A percentile compares a stretch with the other conserved stretches of the same genome.
Evolutionary conservation across 2,329 filamentous ascomycete genomes (phyloP).

Genomic region (Sarocladium oryzae): DNA sequence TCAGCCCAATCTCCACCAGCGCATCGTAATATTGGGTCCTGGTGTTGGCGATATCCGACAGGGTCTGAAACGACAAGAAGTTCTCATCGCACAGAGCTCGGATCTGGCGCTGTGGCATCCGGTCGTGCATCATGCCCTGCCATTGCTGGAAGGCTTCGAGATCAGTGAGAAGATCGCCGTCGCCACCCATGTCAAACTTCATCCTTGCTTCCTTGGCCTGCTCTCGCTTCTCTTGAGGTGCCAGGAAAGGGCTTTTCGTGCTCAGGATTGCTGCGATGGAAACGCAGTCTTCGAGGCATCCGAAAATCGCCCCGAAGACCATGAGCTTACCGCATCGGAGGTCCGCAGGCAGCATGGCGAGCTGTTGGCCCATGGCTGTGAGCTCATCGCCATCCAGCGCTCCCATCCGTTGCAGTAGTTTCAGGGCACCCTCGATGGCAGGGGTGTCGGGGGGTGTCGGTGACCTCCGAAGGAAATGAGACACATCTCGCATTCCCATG

Average conservation of each 20-base stretch:
- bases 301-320: constrained; percentile 91
- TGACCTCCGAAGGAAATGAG: constrained; percentile 73
- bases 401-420: constrained; percentile 75
- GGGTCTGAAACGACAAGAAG: constrained; percentile 75
- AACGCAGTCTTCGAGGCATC: constrained; percentile 81
- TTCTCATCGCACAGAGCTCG: constrained; percentile 77
- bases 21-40: constrained; percentile 79
- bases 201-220: constrained; percentile 71
- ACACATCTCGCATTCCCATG: constrained; percentile 84
- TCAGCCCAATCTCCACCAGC: constrained; percentile 78
- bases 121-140: constrained; percentile 56
- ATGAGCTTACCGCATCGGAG: constrained; percentile 90
- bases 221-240: constrained; percentile 75
- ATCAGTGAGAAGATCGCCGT: constrained; percentile 87
- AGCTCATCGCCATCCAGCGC: constrained; percentile 80
- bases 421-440: constrained; percentile 80
- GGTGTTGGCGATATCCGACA: constrained; percentile 84
- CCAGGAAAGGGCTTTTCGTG: constrained; percentile 77
- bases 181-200: constrained; percentile 60
- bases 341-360: constrained; percentile 94
- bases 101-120: constrained; percentile 55
- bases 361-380: constrained; percentile 83
- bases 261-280: constrained; percentile 92
- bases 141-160: constrained; percentile 78
- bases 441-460: constrained; percentile 81